Evolutionary conservation across 768 basidiomycete species (phyloP).

Genomic region (Leccinum truebloodii): DNA sequence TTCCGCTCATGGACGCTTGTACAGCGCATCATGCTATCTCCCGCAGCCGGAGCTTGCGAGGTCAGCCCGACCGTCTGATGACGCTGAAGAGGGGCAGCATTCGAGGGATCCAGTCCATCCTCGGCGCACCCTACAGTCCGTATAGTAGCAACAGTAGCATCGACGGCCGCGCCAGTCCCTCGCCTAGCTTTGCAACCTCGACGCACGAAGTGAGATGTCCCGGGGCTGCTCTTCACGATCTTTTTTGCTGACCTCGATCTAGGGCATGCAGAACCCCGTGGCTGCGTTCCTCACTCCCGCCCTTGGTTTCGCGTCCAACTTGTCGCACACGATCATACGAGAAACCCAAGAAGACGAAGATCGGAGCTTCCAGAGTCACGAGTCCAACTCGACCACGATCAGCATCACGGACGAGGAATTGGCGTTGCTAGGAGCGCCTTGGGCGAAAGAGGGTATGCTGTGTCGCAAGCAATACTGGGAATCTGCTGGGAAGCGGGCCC

Average conservation of each 20-base stretch:
- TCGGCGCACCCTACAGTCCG: slow-evolving; percentile 70
- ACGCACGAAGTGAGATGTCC: slow-evolving; percentile 65
- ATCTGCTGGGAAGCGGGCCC: slow-evolving; percentile 75
- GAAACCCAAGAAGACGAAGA: slow-evolving; percentile 90
- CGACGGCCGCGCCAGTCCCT: slow-evolving; percentile 91
- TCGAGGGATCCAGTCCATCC: slow-evolving; percentile 80
- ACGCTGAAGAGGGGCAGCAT: slow-evolving; percentile 91
- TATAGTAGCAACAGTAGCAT: slow-evolving; percentile 83
- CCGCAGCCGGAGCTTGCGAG: slow-evolving; percentile 73
- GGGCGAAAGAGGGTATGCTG: slow-evolving; percentile 99
- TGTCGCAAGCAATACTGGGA: slow-evolving; percentile 97
- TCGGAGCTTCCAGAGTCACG: slow-evolving; percentile 64
- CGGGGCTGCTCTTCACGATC: neutral
- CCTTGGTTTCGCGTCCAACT: slow-evolving; percentile 94
- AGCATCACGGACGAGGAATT: slow-evolving; percentile 95
- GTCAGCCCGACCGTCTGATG: slow-evolving; percentile 67
- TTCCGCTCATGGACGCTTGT: slow-evolving; percentile 36
- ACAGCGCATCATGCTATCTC: slow-evolving; percentile 42
- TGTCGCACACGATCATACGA: slow-evolving; percentile 94
- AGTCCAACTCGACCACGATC: slow-evolving; percentile 67
- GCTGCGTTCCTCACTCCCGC: slow-evolving; percentile 77
- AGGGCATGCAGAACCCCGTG: slow-evolving; percentile 64
- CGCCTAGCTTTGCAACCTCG: slow-evolving; percentile 88
- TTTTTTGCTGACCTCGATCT: neutral
- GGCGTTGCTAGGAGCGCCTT: slow-evolving; percentile 92